These are phyloP conservation scores for Dalbergia cultrata DNA, from an alignment of 306 rosid species.

Conservation along the genomic window DNA sequence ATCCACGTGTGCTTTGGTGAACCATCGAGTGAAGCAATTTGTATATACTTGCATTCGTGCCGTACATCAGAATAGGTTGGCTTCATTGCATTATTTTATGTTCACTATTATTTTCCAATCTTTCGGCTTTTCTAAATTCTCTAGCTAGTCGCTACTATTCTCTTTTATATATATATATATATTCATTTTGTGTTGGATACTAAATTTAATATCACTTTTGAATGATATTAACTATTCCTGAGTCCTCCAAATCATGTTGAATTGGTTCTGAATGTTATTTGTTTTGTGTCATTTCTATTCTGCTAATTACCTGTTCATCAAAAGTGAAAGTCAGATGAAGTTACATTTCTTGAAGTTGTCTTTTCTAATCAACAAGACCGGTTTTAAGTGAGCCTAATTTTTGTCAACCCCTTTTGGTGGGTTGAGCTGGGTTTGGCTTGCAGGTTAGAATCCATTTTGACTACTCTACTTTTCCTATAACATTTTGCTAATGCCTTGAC, in stretches of 20 bases:
- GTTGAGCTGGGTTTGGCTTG: no score
- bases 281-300: background rate
- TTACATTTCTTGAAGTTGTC: background rate
- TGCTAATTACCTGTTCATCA: background rate
- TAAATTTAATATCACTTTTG: slow-evolving; percentile 7
- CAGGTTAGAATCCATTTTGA: no score
- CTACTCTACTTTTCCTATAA: no score
- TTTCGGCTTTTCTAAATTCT: slow-evolving; percentile 26
- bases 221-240: background rate
- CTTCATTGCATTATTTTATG: slow-evolving; percentile 29
- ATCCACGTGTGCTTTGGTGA: slow-evolving; percentile 68
- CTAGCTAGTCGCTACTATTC: slow-evolving; percentile 3
- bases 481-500: no score
- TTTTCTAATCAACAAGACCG: background rate
- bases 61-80: slow-evolving; percentile 84
- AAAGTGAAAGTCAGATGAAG: no score
- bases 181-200: slow-evolving; percentile 11
- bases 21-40: slow-evolving; percentile 80
- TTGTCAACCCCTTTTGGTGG: no score
- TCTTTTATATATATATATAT: background rate
- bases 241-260: slow-evolving; percentile 28
- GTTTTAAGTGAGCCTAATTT: background rate
- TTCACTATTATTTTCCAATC: slow-evolving; percentile 13
- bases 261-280: slow-evolving; percentile 13
- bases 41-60: slow-evolving; percentile 78